Evolutionary conservation across 2,329 filamentous ascomycete genomes (phyloP).

Genomic region (Colletotrichum scovillei): DNA sequence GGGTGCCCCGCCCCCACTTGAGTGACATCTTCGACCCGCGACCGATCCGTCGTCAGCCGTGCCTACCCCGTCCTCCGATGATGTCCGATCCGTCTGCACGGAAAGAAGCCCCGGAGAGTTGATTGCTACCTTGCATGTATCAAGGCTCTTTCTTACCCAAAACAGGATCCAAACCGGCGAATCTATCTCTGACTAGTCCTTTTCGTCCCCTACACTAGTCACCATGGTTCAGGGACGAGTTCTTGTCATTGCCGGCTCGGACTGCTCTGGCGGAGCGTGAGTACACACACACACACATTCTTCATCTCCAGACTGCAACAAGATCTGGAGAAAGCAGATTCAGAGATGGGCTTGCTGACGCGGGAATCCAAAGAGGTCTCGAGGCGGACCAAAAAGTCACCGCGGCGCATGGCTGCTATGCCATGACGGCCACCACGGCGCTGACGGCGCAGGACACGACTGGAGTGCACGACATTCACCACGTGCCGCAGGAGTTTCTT

Average conservation of each 20-base stretch:
- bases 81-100: not conserved
- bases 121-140: not conserved
- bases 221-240: constrained; percentile 63
- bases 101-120: not conserved
- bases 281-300: constrained; percentile 42
- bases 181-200: too few species aligned
- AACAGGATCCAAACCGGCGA: not conserved
- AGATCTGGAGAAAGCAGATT: too few species aligned
- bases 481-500: constrained; percentile 82
- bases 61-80: not conserved
- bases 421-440: constrained; percentile 94
- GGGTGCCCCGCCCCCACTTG: constrained; percentile 31
- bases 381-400: constrained; percentile 97
- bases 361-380: constrained; percentile 73
- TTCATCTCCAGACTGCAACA: too few species aligned
- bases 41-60: constrained; percentile 9
- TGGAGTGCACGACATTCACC: constrained; percentile 84
- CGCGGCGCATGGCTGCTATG: constrained; percentile 91
- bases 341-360: not conserved
- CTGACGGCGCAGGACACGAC: constrained; percentile 96
- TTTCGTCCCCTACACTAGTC: not conserved
- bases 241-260: constrained; percentile 87
- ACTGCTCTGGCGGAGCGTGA: constrained; percentile 89
- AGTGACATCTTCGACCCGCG: constrained; percentile 25
- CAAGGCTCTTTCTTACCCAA: too few species aligned